These are phyloP conservation scores for Lipomyces mesembrius DNA, from an alignment of 805 yeast genomes.

Conservation along the genomic window DNA sequence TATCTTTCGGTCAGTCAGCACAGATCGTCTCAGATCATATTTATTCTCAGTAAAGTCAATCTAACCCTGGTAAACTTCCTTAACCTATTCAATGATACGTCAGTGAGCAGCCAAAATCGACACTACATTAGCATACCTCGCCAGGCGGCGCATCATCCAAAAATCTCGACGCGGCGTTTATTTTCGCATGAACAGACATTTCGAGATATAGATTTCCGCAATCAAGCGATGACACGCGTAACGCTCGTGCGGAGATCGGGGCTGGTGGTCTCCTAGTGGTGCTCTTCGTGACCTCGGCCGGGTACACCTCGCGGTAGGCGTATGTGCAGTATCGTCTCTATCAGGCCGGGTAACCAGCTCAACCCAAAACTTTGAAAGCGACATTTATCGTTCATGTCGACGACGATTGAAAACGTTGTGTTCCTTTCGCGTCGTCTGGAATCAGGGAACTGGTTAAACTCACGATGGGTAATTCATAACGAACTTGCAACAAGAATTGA, in stretches of 20 bases:
- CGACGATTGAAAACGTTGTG: too few species aligned
- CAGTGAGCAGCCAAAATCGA: not conserved
- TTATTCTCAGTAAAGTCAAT: conserved; percentile 40
- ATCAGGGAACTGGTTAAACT: too few species aligned
- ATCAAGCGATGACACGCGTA: not conserved
- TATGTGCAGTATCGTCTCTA: too few species aligned
- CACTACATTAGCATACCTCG: conserved; percentile 44
- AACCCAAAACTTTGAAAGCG: too few species aligned
- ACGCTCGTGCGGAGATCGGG: not conserved
- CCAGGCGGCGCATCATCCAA: conserved; percentile 64
- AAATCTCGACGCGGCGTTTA: conserved; percentile 41
- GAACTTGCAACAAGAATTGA: too few species aligned
- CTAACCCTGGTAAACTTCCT: conserved; percentile 47
- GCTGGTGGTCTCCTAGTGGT: not conserved
- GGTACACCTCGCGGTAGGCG: too few species aligned
- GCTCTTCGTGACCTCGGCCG: not conserved
- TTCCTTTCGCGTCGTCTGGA: too few species aligned
- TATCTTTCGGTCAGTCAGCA: conserved; percentile 43
- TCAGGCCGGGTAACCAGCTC: too few species aligned
- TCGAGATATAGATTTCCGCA: not conserved
- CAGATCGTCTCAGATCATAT: conserved; percentile 38
- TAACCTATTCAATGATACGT: conserved; percentile 22
- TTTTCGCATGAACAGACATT: conserved; percentile 24
- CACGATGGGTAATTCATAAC: too few species aligned
- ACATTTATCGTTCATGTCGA: too few species aligned